Percentiles rank a stretch among this genome's conserved stretches.
phyloP scores from a whole-genome alignment of 352 stramenopile species.

The Blastocystis hominis region DNA sequence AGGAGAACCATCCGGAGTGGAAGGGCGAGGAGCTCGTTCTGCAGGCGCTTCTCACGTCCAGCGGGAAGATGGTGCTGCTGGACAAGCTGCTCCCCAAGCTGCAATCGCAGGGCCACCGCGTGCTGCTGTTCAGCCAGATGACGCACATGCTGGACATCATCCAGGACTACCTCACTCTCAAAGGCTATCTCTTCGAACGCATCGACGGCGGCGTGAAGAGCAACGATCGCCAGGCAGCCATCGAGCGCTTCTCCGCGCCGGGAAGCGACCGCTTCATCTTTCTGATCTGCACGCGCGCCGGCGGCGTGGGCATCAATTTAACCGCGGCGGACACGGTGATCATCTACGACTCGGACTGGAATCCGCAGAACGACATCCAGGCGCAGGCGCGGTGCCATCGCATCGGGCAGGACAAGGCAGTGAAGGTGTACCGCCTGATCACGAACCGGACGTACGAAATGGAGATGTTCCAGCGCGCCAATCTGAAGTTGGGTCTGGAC shows the following conservation, averaged over 20 bases:
- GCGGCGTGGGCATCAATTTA: slow-evolving; percentile 95
- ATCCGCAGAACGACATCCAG: slow-evolving; percentile 84
- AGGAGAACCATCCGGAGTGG: not conserved
- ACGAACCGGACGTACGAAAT: slow-evolving; percentile 81
- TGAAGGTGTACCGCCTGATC: slow-evolving; percentile 82
- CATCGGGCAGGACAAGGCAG: slow-evolving; percentile 81
- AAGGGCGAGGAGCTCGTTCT: not conserved
- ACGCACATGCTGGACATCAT: slow-evolving; percentile 92
- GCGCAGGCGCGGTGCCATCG: slow-evolving; percentile 79
- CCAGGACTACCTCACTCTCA: slow-evolving; percentile 86
- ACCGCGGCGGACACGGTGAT: slow-evolving; percentile 96
- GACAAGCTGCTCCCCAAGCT: slow-evolving; percentile 94
- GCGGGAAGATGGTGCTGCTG: slow-evolving; percentile 92
- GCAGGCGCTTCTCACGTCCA: slow-evolving; percentile 78
- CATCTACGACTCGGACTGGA: slow-evolving; percentile 98
- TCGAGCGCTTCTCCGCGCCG: slow-evolving; percentile 76
- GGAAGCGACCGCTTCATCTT: slow-evolving; percentile 77
- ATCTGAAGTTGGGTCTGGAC: slow-evolving; percentile 79
- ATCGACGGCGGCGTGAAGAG: slow-evolving; percentile 96
- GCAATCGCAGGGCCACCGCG: slow-evolving; percentile 83
- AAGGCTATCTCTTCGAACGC: slow-evolving; percentile 83
- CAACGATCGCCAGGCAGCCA: slow-evolving; percentile 82
- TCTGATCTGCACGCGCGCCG: slow-evolving; percentile 89
- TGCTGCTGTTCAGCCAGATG: slow-evolving; percentile 94
- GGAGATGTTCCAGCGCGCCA: slow-evolving; percentile 83